Conservation (phyloP, 768 basidiomycete genomes). For the Tremella mesenterica region DNA sequence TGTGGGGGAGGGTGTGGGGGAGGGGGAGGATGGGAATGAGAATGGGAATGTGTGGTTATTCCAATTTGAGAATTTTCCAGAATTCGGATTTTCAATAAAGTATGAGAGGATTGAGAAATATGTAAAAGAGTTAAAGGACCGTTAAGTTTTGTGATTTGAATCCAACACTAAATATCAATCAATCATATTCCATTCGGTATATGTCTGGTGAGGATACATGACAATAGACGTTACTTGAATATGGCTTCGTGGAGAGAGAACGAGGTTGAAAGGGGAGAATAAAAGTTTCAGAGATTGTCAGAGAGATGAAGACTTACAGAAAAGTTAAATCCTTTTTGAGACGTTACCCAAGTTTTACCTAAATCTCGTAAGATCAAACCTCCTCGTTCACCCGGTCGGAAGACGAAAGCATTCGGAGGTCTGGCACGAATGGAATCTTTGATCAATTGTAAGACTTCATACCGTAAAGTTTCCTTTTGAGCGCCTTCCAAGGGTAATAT, state of each 20-base stretch:
- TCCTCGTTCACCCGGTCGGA: conserved; percentile 22
- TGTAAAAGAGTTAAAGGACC: conserved; percentile 36
- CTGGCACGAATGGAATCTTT: conserved; percentile 33
- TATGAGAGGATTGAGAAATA: conserved; percentile 23
- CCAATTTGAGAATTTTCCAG: conserved; percentile 42
- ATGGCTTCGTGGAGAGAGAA: not conserved
- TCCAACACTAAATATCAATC: conserved; percentile 34
- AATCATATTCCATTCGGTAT: no score
- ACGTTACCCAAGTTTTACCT: conserved; percentile 29
- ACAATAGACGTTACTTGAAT: no score
- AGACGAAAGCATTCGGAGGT: conserved; percentile 36
- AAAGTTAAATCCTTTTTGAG: conserved; percentile 38
- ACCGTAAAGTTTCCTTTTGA: not conserved
- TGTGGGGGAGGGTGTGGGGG: no score
- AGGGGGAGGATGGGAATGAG: not conserved
- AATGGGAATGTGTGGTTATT: conserved; percentile 2
- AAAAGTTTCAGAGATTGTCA: no score
- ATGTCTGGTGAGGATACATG: no score
- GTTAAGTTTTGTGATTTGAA: conserved; percentile 39
- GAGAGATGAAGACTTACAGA: conserved; percentile 20
- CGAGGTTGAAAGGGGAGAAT: not conserved
- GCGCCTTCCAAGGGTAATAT: not conserved
- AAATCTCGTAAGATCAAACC: conserved; percentile 28
- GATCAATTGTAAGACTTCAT: conserved; percentile 39
- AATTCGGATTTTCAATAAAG: conserved; percentile 35